Base-by-base conservation (phyloP, 1,139 yeast genomes). In the Candida mesenterica region DNA sequence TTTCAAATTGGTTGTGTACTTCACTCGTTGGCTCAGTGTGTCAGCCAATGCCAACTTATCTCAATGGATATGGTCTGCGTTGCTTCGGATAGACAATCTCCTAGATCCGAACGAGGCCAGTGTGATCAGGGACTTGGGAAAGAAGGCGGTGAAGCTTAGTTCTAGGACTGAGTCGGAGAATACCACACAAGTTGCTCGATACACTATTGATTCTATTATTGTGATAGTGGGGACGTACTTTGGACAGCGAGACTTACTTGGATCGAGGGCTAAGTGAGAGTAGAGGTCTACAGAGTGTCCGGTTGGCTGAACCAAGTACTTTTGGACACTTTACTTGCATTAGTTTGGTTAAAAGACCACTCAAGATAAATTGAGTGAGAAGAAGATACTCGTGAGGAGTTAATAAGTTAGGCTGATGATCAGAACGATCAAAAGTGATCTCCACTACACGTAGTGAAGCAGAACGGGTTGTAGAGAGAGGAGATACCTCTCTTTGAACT, bases 11-110 rank as follows among this genome's bases (percentile, higher is more conserved):
- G 41, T 70, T 17, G 59, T 63, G 1, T 59, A 63, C 37, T 52
- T 53, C 32, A 65, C 73, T 18, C 57, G 60, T 34, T 68, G 75
- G 74, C 53, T 70, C 25, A 65, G 64, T 48, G 45, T 53, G 4
- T 50, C 59, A 9, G 46, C 55, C 28, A 59, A 57, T 18, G 53
- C 50, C n/a, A 49, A 54, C 22, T 42, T 68, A 9, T 59, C 67
- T 3, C 52, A 46, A 37, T 70, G 76, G 76, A 57, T 69, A 3
- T 68, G 66, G 57, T 37, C 42, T 16, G 39, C 65, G 4, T 54
- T 70, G 24, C 43, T 68, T 12, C 50, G 72, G 15, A 43, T 68
- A 3, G 74, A 69, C 43, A 48, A 49, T 26, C 52, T 54, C 1
- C 41, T 70, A 24, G 70, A 67, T 28, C 53, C 56, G 20, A 52